Percentiles rank a stretch among this genome's conserved stretches.
phyloP scores from a whole-genome alignment of 2,329 filamentous ascomycete genomes.

The Exophiala calicioides region DNA sequence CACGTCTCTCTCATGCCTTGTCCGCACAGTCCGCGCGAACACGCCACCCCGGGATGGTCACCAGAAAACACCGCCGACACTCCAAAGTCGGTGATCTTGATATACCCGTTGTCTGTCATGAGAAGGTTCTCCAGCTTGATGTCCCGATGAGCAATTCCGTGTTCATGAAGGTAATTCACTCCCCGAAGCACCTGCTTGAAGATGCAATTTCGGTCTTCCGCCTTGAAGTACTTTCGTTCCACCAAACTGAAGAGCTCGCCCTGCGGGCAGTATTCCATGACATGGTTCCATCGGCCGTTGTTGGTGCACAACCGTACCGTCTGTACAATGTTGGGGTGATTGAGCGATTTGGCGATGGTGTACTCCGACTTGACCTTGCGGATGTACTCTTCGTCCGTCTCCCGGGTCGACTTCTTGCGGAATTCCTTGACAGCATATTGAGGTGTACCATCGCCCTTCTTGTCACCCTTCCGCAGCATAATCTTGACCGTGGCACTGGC shows the following conservation, averaged over 20 bases:
- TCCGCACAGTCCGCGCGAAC: slow-evolving; percentile 72
- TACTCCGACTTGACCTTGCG: slow-evolving; percentile 91
- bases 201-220: slow-evolving; percentile 73
- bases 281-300: slow-evolving; percentile 78
- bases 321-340: slow-evolving; percentile 85
- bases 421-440: slow-evolving; percentile 88
- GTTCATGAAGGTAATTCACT: slow-evolving; percentile 75
- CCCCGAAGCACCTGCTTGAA: slow-evolving; percentile 89
- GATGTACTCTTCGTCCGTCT: slow-evolving; percentile 73
- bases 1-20: slow-evolving; percentile 70
- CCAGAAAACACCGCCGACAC: slow-evolving; percentile 84
- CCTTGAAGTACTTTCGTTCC: slow-evolving; percentile 67
- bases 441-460: slow-evolving; percentile 49
- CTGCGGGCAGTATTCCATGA: slow-evolving; percentile 87
- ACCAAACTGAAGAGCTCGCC: slow-evolving; percentile 79
- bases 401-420: slow-evolving; percentile 67
- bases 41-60: slow-evolving; percentile 74
- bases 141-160: slow-evolving; percentile 87
- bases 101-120: slow-evolving; percentile 73
- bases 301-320: slow-evolving; percentile 75
- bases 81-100: slow-evolving; percentile 92
- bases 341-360: slow-evolving; percentile 79
- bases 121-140: slow-evolving; percentile 88
- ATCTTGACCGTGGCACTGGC: slow-evolving; percentile 79
- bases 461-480: slow-evolving; percentile 70